Evolutionary conservation across 75 land plant genomes (phyloP).

Genomic region (Selaginella tamariscina): DNA sequence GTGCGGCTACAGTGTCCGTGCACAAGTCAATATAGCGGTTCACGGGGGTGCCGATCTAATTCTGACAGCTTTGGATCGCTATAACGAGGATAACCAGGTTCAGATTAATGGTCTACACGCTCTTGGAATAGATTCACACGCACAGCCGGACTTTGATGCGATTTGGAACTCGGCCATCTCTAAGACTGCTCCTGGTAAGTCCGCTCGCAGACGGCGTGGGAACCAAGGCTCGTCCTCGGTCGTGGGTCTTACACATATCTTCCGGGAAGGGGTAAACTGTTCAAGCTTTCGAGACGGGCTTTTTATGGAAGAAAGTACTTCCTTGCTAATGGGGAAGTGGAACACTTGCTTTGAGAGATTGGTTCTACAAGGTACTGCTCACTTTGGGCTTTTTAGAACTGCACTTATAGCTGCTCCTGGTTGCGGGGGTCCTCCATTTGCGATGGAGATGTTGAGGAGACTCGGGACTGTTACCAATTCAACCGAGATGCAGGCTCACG

Average conservation of each 20-base stretch:
- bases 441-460: slow-evolving; percentile 13
- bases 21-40: slow-evolving; percentile 14
- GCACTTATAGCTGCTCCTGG: slow-evolving; percentile 13
- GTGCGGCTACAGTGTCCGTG: slow-evolving; percentile 21
- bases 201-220: background rate
- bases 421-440: slow-evolving; percentile 19
- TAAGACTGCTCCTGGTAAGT: slow-evolving; percentile 12
- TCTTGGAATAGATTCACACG: slow-evolving; percentile 15
- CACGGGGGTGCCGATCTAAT: slow-evolving; percentile 24
- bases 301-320: background rate
- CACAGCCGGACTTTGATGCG: slow-evolving; percentile 9
- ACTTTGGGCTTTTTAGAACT: slow-evolving; percentile 14
- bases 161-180: slow-evolving; percentile 19
- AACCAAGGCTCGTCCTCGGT: background rate
- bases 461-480: background rate
- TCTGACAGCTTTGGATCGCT: slow-evolving; percentile 18
- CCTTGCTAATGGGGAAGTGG: slow-evolving; percentile 1
- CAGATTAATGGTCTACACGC: slow-evolving; percentile 20
- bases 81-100: slow-evolving; percentile 18
- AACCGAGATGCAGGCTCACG: background rate
- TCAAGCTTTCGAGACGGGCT: background rate
- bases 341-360: background rate
- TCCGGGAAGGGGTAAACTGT: slow-evolving; percentile 14
- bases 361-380: background rate
- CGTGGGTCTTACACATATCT: slow-evolving; percentile 12